A percentile compares a stretch with the other conserved stretches of the same genome.
These are phyloP conservation scores for Knoxia roxburghii DNA, from an alignment of 257 asterid species.

Conservation along the genomic window DNA sequence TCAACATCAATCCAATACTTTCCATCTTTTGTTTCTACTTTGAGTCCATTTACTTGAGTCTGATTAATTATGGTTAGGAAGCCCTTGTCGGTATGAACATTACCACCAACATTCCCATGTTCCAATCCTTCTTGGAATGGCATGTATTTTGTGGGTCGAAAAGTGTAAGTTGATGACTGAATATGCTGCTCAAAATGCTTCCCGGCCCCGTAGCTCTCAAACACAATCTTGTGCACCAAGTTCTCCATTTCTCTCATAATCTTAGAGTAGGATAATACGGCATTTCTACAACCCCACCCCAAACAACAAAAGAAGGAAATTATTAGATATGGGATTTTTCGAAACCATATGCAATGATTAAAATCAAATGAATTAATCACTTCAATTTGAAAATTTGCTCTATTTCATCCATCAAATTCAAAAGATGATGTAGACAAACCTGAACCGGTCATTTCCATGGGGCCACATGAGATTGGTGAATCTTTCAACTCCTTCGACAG, in stretches of 20 bases:
- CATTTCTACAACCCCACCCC: neutral
- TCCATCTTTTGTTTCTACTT: slow-evolving; percentile 5
- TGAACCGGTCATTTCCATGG: slow-evolving; percentile 37
- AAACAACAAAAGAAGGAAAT: no score
- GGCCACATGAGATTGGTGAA: slow-evolving; percentile 64
- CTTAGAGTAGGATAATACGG: slow-evolving; percentile 31
- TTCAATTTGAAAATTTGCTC: no score
- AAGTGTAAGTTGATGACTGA: slow-evolving; percentile 48
- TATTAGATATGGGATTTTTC: no score
- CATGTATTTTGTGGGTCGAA: slow-evolving; percentile 37
- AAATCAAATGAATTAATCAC: no score
- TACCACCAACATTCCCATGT: neutral
- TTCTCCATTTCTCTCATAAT: slow-evolving; percentile 40
- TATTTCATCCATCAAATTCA: no score
- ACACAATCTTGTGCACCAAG: slow-evolving; percentile 46
- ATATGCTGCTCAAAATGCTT: slow-evolving; percentile 42
- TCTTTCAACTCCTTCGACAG: slow-evolving; percentile 23
- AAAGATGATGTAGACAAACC: no score
- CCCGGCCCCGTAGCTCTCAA: slow-evolving; percentile 42
- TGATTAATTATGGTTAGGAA: slow-evolving; percentile 5
- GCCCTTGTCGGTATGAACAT: slow-evolving; percentile 12
- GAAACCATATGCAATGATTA: no score
- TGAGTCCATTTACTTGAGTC: slow-evolving; percentile 5
- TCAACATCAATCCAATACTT: neutral
- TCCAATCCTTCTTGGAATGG: slow-evolving; percentile 12